Percentiles rank a stretch among this genome's conserved stretches.
phyloP scores from a whole-genome alignment of 2,329 filamentous ascomycete species.

The Talaromyces islandicus region DNA sequence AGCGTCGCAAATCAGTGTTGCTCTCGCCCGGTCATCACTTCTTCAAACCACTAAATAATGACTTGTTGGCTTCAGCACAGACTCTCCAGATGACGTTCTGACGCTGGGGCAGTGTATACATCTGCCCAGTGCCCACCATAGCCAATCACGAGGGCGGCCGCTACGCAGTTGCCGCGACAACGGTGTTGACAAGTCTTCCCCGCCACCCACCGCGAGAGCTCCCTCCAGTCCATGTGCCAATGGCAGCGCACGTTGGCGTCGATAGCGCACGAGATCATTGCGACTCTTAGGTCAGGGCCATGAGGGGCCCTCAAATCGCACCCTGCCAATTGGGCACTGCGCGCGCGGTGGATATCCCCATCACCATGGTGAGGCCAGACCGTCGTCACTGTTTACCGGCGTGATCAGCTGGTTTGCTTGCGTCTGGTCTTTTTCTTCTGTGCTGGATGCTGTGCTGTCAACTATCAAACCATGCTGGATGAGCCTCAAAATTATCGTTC shows the following conservation, averaged over 20 bases:
- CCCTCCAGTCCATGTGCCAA: background rate
- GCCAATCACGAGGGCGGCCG: background rate
- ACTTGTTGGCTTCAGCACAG: background rate
- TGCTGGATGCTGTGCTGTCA: background rate
- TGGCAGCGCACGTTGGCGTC: background rate
- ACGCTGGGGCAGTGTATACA: background rate
- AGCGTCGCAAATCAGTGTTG: background rate
- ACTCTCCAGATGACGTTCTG: background rate
- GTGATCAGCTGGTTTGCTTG: background rate
- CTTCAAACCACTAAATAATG: background rate
- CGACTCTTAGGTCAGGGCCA: background rate
- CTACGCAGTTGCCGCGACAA: background rate
- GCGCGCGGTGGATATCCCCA: background rate
- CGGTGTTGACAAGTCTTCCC: background rate
- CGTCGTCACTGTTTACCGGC: background rate
- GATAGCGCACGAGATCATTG: background rate
- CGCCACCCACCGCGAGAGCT: background rate
- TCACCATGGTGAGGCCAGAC: slow-evolving; percentile 1
- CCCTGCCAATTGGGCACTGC: background rate
- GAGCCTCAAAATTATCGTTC: background rate
- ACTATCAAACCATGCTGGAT: background rate
- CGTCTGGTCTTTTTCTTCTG: background rate
- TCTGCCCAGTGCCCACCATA: background rate
- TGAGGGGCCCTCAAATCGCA: background rate
- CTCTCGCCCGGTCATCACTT: background rate